Evolutionary conservation across 345 rosid species (phyloP).

Genomic region (Nephelium lappaceum): DNA sequence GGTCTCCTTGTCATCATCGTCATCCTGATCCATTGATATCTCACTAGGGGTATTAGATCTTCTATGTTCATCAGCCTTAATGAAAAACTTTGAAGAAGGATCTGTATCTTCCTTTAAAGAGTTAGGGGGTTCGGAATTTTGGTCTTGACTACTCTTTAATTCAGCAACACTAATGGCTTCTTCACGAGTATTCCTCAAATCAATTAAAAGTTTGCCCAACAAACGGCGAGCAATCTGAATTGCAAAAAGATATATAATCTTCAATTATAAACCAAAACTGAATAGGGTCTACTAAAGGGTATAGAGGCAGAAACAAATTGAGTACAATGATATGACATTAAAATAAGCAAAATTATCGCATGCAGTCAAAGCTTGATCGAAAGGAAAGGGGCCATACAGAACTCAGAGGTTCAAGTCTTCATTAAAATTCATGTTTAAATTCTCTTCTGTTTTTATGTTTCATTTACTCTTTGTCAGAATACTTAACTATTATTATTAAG

Average conservation of each 20-base stretch:
- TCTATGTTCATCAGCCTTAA: constrained; percentile 65
- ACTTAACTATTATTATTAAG: not conserved
- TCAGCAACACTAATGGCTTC: constrained; percentile 94
- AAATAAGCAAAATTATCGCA: not conserved
- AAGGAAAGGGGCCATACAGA: not conserved
- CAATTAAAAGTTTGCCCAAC: constrained; percentile 96
- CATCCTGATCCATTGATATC: constrained; percentile 67
- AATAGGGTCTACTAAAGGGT: not conserved
- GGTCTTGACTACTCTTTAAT: constrained; percentile 74
- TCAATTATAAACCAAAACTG: not conserved
- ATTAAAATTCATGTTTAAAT: not conserved
- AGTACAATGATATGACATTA: not conserved
- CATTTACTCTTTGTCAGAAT: too few relatives aligned
- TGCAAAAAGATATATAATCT: constrained; percentile 4
- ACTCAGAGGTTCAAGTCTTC: not conserved
- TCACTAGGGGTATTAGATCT: constrained; percentile 67
- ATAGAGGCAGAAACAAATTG: not conserved
- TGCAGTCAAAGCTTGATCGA: not conserved
- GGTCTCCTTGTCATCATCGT: constrained; percentile 92
- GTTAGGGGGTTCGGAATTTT: constrained; percentile 43
- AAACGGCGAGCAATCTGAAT: constrained; percentile 89
- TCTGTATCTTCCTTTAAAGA: constrained; percentile 58
- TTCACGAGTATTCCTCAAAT: constrained; percentile 95
- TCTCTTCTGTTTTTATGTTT: not conserved
- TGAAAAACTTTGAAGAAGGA: constrained; percentile 49